Conservation (phyloP, 345 rosid genomes). For the Mallotus nudiflorus region DNA sequence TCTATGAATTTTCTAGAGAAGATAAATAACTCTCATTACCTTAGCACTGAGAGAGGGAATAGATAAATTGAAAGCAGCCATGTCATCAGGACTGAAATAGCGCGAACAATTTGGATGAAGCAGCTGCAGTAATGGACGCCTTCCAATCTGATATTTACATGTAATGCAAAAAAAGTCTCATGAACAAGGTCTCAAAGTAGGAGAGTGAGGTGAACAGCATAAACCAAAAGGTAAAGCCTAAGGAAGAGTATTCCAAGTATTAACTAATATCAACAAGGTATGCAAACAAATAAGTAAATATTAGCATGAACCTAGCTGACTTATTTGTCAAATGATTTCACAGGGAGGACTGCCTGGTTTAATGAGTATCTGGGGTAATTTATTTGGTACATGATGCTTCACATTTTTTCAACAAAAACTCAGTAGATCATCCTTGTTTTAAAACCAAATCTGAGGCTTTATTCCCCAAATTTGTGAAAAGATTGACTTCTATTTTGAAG, state of each 20-base stretch:
- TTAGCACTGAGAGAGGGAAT: slow-evolving; percentile 59
- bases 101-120: slow-evolving; percentile 80
- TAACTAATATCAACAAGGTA: background rate
- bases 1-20: background rate
- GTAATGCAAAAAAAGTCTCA: slow-evolving; percentile 4
- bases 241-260: background rate
- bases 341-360: background rate
- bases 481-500: background rate
- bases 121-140: slow-evolving; percentile 72
- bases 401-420: background rate
- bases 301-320: background rate
- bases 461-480: background rate
- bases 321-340: background rate
- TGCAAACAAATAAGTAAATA: too few species aligned
- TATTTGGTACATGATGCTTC: background rate
- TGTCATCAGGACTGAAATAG: slow-evolving; percentile 71
- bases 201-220: slow-evolving; percentile 4
- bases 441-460: background rate
- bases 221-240: background rate
- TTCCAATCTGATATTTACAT: slow-evolving; percentile 59
- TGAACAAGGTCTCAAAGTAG: slow-evolving; percentile 1
- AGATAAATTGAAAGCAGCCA: slow-evolving; percentile 60
- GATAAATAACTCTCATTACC: slow-evolving; percentile 44
- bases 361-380: too few species aligned
- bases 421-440: background rate